Evolutionary conservation across 1,284 basidiomycete species (phyloP), one percentile per base, ranked within the genome.

Genomic region (Rhodotorula sp.): DNA sequence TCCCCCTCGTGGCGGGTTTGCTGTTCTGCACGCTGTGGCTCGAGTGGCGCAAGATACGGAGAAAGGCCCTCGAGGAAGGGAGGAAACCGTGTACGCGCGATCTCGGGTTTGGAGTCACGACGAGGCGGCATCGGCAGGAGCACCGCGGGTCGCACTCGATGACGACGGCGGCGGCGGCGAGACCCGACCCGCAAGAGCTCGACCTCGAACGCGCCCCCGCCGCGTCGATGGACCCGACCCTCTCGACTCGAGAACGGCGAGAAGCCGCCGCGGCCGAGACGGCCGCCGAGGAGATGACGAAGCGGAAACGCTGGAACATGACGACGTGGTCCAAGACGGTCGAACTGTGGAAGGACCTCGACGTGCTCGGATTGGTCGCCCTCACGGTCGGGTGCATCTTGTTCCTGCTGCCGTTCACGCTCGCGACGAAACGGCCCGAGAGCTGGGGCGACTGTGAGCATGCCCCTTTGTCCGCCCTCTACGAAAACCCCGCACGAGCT

Each of bases 391-490:
- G 78, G 6, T 78, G 76, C 57, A 69, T 62, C 2, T 48, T 77
- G 18, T 67, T 79, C 45, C 48, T 79, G 52, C 64, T 79, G 45
- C 78, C 78, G 47, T 74, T 79, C 31, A 76, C 74, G 45, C 64
- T 78, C 28, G 77, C 76, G 52, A 72, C 75, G 31, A 71, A 76
- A 67, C 58, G 65, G 47, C 64, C 68, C 28, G 66, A 72, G 34
- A 69, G 66, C 48, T 79, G 78, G 78, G 72, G 56, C 10, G 75
- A 74, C 62, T 64, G 78, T 79, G 45, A 34, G 34, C 64, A 76
- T 75, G 8, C 50, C 50, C 49, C 47, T 38, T 5, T 60, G 15
- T 15, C 26, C 21, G 16, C 3, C 50, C 23, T 21, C 57, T n/a
- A n/a, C n/a, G 19, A 23, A 50, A 15, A 14, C 7, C 7, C 7